Evolutionary conservation across 768 basidiomycete genomes (phyloP).

Genomic region (Cystoderma amianthinum): DNA sequence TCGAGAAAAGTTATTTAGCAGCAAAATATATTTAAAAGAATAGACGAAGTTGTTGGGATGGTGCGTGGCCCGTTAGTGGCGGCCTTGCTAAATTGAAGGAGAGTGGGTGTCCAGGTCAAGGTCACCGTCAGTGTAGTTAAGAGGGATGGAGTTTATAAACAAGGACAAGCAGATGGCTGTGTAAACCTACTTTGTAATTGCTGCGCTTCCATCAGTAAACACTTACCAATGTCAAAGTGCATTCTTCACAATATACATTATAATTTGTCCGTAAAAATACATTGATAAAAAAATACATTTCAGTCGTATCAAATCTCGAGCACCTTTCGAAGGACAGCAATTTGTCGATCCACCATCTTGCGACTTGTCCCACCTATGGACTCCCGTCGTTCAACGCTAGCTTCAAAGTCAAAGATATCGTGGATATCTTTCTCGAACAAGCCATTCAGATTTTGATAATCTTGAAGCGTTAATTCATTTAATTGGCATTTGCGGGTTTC

Average conservation of each 20-base stretch:
- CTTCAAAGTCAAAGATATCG: constrained; percentile 90
- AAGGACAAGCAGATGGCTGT: not conserved
- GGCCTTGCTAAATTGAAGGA: no score
- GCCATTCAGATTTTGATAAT: constrained; percentile 69
- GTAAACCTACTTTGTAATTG: no score
- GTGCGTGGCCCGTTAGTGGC: no score
- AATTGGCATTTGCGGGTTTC: constrained; percentile 79
- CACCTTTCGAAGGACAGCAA: constrained; percentile 62
- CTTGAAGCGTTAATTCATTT: constrained; percentile 70
- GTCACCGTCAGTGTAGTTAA: no score
- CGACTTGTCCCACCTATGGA: constrained; percentile 90
- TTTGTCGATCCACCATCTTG: constrained; percentile 80
- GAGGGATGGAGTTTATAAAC: not conserved
- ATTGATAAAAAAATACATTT: no score
- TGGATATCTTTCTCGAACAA: constrained; percentile 81
- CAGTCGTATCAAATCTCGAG: constrained; percentile 33
- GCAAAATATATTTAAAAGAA: not conserved
- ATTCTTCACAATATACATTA: no score
- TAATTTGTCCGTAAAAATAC: no score
- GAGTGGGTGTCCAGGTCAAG: no score
- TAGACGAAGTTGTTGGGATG: not conserved
- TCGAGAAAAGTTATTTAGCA: constrained; percentile 2
- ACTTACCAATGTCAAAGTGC: no score
- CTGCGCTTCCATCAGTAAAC: no score
- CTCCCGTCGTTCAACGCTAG: constrained; percentile 86